A percentile compares a stretch with the other conserved stretches of the same genome.
Conservation (phyloP, 116 monocot species). For the Zostera marina region DNA sequence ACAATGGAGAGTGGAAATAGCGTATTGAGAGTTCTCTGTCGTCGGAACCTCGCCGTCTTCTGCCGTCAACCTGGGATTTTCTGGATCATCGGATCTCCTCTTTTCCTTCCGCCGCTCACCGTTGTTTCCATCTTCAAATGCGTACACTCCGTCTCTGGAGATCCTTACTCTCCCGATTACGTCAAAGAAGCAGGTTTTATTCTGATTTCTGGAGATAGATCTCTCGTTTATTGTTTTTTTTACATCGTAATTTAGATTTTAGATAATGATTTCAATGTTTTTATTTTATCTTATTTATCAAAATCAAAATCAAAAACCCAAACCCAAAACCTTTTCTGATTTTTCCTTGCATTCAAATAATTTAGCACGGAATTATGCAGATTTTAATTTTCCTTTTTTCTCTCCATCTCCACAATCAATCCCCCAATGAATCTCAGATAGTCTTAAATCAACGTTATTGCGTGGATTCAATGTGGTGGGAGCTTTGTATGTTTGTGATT, state of each 20-base stretch:
- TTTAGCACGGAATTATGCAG: too few species aligned
- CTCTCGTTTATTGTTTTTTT: not conserved
- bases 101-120: constrained; percentile 55
- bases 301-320: too few species aligned
- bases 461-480: constrained; percentile 78
- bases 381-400: too few species aligned
- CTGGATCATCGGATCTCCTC: constrained; percentile 85
- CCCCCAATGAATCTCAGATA: constrained; percentile 35
- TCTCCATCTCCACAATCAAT: too few species aligned
- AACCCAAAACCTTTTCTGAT: too few species aligned
- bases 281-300: too few species aligned
- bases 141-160: constrained; percentile 20
- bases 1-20: not conserved
- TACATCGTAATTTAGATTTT: too few species aligned
- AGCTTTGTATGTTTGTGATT: constrained; percentile 34
- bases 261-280: too few species aligned
- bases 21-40: constrained; percentile 13
- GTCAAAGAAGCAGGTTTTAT: constrained; percentile 48
- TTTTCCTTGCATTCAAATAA: too few species aligned
- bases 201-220: not conserved
- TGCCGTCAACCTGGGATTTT: constrained; percentile 13
- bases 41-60: constrained; percentile 5
- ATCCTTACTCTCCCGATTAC: constrained; percentile 47
- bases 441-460: constrained; percentile 39
- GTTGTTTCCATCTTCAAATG: constrained; percentile 56